Percentiles rank a stretch among this genome's conserved stretches.
Conservation (phyloP, 192 early-diverging fungal genomes). For the Backusella tarrabulga region DNA sequence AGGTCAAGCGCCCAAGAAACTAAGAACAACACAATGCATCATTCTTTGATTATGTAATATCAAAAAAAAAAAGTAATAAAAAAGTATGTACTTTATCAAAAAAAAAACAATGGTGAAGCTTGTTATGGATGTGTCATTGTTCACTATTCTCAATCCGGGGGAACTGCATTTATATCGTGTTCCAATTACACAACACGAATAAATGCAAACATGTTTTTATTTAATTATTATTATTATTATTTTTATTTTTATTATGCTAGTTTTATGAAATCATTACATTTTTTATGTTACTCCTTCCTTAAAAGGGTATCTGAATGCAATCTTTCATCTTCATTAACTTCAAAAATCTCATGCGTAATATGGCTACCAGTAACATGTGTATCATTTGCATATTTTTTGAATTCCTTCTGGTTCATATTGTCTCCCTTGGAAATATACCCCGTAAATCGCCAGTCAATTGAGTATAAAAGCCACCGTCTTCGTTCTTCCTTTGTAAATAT, state of each 20-base stretch:
- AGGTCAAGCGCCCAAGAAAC: slow-evolving; percentile 26
- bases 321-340: background rate
- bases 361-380: background rate
- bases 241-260: no score
- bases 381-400: background rate
- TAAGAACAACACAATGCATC: background rate
- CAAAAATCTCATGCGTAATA: background rate
- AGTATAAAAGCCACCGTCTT: background rate
- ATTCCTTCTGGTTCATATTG: background rate
- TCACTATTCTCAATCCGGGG: no score
- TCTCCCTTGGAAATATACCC: background rate
- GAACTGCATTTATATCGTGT: no score
- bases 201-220: no score
- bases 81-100: background rate
- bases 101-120: no score
- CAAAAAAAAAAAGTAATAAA: background rate
- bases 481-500: background rate
- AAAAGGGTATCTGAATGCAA: background rate
- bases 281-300: background rate
- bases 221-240: no score
- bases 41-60: background rate
- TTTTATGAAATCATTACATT: background rate
- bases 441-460: background rate
- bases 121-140: no score
- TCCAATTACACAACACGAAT: no score